These are phyloP conservation scores for Fusarium pseudoanthophilum DNA, from an alignment of 2,329 filamentous ascomycete genomes.

Conservation along the genomic window DNA sequence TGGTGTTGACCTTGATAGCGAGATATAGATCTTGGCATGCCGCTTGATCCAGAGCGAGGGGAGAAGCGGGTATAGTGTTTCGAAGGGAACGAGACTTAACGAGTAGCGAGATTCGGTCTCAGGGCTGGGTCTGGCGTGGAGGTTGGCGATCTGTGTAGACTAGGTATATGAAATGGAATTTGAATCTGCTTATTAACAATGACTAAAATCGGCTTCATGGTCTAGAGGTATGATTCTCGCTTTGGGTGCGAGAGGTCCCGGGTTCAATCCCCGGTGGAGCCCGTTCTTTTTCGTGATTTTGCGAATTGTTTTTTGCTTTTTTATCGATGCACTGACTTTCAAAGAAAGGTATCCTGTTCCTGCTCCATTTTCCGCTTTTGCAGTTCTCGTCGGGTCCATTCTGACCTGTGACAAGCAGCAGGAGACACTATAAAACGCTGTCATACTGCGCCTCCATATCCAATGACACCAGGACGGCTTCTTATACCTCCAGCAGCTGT, in stretches of 20 bases:
- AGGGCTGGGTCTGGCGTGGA: background rate
- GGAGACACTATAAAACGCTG: no score
- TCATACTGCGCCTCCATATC: no score
- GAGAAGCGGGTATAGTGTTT: background rate
- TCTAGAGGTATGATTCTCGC: conserved; percentile 38
- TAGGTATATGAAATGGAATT: no score
- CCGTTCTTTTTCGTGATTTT: background rate
- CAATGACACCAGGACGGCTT: no score
- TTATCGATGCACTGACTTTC: no score
- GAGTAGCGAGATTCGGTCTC: background rate
- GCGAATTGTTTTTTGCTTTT: accelerated
- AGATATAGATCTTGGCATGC: background rate
- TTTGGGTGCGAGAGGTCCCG: conserved; percentile 56
- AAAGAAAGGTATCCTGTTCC: no score
- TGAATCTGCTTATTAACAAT: background rate
- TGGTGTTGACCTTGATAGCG: background rate
- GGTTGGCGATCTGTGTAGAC: no score
- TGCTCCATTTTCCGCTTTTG: no score
- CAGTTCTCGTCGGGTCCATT: no score
- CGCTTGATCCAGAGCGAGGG: background rate
- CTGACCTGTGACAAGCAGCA: no score
- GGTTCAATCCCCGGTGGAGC: conserved; percentile 57
- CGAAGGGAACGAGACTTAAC: background rate
- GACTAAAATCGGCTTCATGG: conserved; percentile 31
- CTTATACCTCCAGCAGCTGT: no score